Evolutionary conservation across 306 rosid genomes (phyloP).

Genomic region (Morella rubra): DNA sequence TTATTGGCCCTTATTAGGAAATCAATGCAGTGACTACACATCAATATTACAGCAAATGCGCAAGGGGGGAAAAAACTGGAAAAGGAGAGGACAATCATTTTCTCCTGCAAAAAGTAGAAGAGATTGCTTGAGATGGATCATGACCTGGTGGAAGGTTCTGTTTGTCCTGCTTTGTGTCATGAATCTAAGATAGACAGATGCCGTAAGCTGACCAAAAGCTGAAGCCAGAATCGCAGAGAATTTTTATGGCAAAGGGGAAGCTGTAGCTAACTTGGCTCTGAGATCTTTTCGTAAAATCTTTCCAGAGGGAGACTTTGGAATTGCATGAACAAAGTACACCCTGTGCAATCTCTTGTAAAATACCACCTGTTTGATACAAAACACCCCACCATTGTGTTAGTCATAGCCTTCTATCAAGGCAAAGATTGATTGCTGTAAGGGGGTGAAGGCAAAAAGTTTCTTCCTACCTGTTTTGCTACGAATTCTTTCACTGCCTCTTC

Average conservation of each 20-base stretch:
- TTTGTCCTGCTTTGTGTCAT: not conserved
- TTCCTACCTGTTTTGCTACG: conserved; percentile 70
- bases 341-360: conserved; percentile 79
- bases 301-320: conserved; percentile 87
- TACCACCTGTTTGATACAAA: conserved; percentile 60
- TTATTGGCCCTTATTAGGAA: not conserved
- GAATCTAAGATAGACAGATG: conserved; percentile 4
- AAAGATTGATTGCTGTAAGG: not conserved
- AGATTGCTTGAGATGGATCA: not conserved
- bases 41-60: not conserved
- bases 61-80: not conserved
- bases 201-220: not conserved
- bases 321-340: conserved; percentile 67
- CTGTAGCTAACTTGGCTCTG: conserved; percentile 62
- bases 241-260: conserved; percentile 14
- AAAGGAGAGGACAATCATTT: not conserved
- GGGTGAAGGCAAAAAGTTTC: not conserved
- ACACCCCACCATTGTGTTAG: conserved; percentile 10
- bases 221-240: not conserved
- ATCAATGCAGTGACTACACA: not conserved
- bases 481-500: conserved; percentile 72
- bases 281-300: conserved; percentile 84
- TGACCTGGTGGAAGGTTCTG: not conserved
- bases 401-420: not conserved
- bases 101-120: not conserved